phyloP scores from a whole-genome alignment of 108 stramenopile species.

The Thalassiosira profunda region DNA sequence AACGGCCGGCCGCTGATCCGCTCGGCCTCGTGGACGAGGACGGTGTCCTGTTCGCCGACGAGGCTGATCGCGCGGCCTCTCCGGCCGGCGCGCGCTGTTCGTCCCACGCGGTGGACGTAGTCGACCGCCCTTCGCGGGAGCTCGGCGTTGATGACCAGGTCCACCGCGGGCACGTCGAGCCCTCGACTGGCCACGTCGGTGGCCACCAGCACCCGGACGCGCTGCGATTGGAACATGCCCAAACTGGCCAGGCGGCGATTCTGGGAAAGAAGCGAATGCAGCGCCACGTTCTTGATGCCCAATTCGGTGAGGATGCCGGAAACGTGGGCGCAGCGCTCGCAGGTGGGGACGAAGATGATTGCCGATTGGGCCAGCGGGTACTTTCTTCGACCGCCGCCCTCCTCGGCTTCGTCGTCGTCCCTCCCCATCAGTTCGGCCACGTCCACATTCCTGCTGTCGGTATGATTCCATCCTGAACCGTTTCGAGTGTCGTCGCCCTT shows the following conservation, averaged over 20 bases:
- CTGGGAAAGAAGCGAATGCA: conserved; percentile 95
- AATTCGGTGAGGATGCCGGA: conserved; percentile 89
- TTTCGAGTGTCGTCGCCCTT: not conserved
- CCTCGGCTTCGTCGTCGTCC: conserved; percentile 39
- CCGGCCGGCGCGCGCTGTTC: conserved; percentile 98
- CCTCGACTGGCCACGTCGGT: conserved; percentile 98
- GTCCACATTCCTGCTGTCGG: conserved; percentile 17
- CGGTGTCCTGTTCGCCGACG: conserved; percentile 88
- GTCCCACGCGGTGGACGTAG: conserved; percentile 97
- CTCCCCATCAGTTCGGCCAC: conserved; percentile 16
- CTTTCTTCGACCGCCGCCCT: conserved; percentile 46
- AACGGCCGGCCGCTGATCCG: conserved; percentile 69
- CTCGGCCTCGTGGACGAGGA: conserved; percentile 88
- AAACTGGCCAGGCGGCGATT: conserved; percentile 92
- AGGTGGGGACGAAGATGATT: conserved; percentile 98
- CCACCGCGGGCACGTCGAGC: conserved; percentile 97
- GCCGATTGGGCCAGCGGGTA: conserved; percentile 69
- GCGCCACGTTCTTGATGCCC: conserved; percentile 89
- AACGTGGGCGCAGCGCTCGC: conserved; percentile 92
- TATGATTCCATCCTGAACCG: conserved; percentile 35
- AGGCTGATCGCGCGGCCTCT: conserved; percentile 95
- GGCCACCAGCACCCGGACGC: conserved; percentile 93
- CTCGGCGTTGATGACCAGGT: conserved; percentile 97
- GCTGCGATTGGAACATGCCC: conserved; percentile 91
- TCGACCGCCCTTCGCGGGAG: conserved; percentile 94